Conservation (phyloP, 2,329 filamentous ascomycete genomes). For the Fonsecaea erecta region DNA sequence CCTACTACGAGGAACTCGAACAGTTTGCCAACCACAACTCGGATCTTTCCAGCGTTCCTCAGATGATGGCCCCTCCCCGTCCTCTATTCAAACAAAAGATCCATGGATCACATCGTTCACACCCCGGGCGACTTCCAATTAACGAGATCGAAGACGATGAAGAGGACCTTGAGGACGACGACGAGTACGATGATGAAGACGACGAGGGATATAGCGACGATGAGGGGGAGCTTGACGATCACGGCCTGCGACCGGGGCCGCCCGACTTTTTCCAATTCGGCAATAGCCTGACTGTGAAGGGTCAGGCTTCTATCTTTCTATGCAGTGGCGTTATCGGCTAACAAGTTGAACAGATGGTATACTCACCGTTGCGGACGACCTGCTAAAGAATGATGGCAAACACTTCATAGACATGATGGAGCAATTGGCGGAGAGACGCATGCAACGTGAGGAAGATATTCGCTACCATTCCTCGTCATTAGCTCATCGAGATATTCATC, state of each 20-base stretch:
- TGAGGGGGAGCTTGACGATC: conserved; percentile 64
- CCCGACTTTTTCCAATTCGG: conserved; percentile 97
- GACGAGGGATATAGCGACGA: conserved; percentile 70
- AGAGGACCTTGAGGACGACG: conserved; percentile 59
- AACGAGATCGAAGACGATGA: conserved; percentile 59
- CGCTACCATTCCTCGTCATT: conserved; percentile 67
- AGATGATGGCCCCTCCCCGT: conserved; percentile 70
- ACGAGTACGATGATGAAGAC: conserved; percentile 64
- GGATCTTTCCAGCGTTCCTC: conserved; percentile 62
- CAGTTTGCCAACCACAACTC: conserved; percentile 91
- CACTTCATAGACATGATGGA: conserved; percentile 99
- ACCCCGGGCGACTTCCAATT: conserved; percentile 70
- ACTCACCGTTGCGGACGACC: conserved; percentile 95
- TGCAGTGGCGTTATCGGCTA: conserved; percentile 8
- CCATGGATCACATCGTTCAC: conserved; percentile 52
- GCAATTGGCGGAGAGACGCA: conserved; percentile 92
- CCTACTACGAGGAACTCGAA: conserved; percentile 97
- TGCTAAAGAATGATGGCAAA: conserved; percentile 98
- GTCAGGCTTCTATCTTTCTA: conserved; percentile 47
- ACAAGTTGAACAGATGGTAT: conserved; percentile 72
- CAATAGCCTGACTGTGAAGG: conserved; percentile 94
- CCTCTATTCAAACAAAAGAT: conserved; percentile 46
- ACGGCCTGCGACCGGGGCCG: conserved; percentile 68
- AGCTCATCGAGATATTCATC: conserved; percentile 64
- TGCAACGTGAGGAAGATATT: conserved; percentile 94